phyloP scores from a whole-genome alignment of 305 asterid genomes.

The Fraxinus sp. region DNA sequence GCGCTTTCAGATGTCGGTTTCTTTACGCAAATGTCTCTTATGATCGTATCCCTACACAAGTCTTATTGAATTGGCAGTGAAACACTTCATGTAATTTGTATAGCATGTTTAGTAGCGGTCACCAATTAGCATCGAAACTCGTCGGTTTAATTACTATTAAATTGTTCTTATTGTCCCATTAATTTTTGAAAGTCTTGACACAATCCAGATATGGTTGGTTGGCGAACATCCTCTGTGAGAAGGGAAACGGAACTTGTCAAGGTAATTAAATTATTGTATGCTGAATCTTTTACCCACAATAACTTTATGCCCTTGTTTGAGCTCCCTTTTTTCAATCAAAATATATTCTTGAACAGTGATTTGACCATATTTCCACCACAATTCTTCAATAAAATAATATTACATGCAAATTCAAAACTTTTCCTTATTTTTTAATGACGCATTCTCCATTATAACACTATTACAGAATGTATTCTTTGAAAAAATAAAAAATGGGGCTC shows the following conservation, averaged over 20 bases:
- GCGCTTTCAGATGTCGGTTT: conserved; percentile 68
- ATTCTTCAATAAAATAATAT: too few relatives aligned
- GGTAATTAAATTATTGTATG: conserved; percentile 41
- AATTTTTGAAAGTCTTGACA: conserved; percentile 41
- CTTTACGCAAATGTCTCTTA: conserved; percentile 82
- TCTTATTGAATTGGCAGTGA: conserved; percentile 3
- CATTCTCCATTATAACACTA: too few relatives aligned
- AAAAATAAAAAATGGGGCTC: too few relatives aligned
- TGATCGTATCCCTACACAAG: conserved; percentile 72
- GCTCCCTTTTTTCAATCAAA: too few relatives aligned
- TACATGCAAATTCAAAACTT: too few relatives aligned
- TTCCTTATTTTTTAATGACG: too few relatives aligned
- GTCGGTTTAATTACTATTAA: conserved; percentile 2
- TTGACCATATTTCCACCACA: too few relatives aligned
- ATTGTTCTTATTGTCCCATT: conserved; percentile 16
- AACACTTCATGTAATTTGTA: conserved; percentile 1
- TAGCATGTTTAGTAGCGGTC: background rate
- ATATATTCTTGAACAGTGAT: too few relatives aligned
- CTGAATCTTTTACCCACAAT: background rate
- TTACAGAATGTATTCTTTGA: too few relatives aligned
- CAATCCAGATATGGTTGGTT: conserved; percentile 85
- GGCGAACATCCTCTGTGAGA: conserved; percentile 92
- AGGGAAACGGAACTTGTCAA: conserved; percentile 78
- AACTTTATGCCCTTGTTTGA: background rate
- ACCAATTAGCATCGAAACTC: background rate